Evolutionary conservation across 176 grass and related monocot species (phyloP).

Genomic region (Oropetium thomaeum): DNA sequence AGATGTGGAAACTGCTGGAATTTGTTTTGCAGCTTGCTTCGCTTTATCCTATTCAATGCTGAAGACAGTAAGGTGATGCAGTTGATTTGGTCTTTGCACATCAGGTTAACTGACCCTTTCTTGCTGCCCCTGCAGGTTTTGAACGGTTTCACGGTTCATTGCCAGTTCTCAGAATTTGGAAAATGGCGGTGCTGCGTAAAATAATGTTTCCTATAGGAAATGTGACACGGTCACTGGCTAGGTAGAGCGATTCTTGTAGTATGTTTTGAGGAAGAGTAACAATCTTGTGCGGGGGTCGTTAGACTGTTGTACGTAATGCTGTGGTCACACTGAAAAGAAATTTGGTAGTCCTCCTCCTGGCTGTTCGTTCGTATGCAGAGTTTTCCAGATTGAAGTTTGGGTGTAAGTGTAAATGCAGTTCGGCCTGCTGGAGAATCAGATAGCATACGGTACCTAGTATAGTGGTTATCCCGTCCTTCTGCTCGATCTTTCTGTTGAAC

Average conservation of each 20-base stretch:
- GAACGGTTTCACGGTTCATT: background rate
- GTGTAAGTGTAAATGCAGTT: background rate
- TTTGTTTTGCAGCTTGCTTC: background rate
- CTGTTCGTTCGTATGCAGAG: background rate
- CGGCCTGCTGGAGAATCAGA: background rate
- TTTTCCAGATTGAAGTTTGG: background rate
- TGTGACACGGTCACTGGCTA: background rate
- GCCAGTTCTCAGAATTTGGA: background rate
- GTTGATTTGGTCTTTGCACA: slow-evolving; percentile 2
- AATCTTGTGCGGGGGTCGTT: background rate
- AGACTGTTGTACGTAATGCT: too few species aligned
- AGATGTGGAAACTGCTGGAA: background rate
- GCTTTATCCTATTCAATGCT: background rate
- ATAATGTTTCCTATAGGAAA: background rate
- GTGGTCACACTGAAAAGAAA: too few species aligned
- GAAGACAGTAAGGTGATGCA: background rate
- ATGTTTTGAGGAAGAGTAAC: background rate
- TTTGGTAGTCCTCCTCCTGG: too few species aligned
- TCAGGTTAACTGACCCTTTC: background rate
- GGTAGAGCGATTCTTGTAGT: too few species aligned
- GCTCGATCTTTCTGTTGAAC: background rate
- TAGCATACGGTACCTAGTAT: too few species aligned
- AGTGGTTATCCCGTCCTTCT: background rate
- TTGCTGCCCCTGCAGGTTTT: background rate
- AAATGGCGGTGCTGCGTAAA: background rate